Base-by-base conservation (phyloP, 1,139 yeast genomes). In the Yamadazyma trypodendri region DNA sequence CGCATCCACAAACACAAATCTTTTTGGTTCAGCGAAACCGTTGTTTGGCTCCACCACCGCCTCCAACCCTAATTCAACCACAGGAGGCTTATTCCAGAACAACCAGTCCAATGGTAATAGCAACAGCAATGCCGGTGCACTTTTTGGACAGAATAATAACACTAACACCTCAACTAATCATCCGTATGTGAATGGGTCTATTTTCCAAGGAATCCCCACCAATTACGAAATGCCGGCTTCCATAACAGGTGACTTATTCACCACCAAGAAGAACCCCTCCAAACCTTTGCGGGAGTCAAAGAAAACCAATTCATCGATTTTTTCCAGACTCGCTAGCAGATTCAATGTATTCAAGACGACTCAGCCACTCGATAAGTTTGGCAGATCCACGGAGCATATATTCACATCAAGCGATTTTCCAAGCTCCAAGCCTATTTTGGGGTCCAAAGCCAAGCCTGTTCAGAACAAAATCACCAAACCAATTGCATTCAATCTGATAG, bases 241-340 rank as follows among this genome's bases (percentile, higher is more conserved):
- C 5, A 60, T 68, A n/a, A 68, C 74, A 0, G 64, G 57, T n/a
- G 48, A 48, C 20, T 37, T 68, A 6, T 63, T 61, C 35, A 22
- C 27, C 13, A n/a, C 23, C n/a, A 5, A 18, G 9, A 13, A 13
- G 3, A 24, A 44, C 16, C 32, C 39, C 15, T n/a, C 17, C 2
- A 8, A 35, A 9, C 20, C 35, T 36, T 18, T 12, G 3, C n/a
- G 11, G 17, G 15, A 22, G 6, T n/a, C 27, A 4, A 15, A 24
- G 3, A 4, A 29, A 16, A 17, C 30, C 7, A 16, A 25, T 9
- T 16, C 51, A 28, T 45, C 65, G 8, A 52, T 68, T 23, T 54
- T 69, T 30, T 52, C 61, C 4, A 63, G 55, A 42, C 54, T 71
- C 27, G 72, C 75, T 2, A 66, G 61, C 42, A 61, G 65, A 1